Conservation (phyloP, 2,329 filamentous ascomycete species). For the Anthostomella pinea region DNA sequence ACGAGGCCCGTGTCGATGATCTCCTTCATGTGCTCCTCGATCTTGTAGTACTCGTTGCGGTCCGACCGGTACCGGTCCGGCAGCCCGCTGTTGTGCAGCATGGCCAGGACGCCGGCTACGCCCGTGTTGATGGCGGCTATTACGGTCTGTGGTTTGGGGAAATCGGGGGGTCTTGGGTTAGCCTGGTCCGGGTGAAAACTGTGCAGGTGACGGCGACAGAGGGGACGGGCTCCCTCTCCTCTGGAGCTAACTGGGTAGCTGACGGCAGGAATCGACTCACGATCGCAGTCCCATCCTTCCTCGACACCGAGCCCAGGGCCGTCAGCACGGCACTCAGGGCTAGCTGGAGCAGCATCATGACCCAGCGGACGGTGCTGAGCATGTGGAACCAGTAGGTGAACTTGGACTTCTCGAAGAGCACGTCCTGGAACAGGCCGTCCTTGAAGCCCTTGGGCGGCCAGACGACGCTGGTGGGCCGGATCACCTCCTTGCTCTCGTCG, state of each 20-base stretch:
- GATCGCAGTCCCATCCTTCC: slow-evolving; percentile 38
- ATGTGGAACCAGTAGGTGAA: slow-evolving; percentile 44
- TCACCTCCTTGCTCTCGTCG: slow-evolving; percentile 40
- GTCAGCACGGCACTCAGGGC: slow-evolving; percentile 48
- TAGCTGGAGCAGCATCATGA: slow-evolving; percentile 48
- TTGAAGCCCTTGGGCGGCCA: slow-evolving; percentile 49
- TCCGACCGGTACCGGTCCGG: slow-evolving; percentile 51
- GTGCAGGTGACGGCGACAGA: too few relatives aligned
- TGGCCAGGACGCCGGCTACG: slow-evolving; percentile 47
- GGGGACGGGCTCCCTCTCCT: too few relatives aligned
- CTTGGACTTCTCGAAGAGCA: slow-evolving; percentile 43
- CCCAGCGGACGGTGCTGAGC: slow-evolving; percentile 42
- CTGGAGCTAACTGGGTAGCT: too few relatives aligned
- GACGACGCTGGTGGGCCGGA: slow-evolving; percentile 40
- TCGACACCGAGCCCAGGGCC: slow-evolving; percentile 44
- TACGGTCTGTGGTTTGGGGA: slow-evolving; percentile 31
- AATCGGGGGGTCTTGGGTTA: too few relatives aligned
- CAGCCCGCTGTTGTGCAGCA: slow-evolving; percentile 53
- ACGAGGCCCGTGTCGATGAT: slow-evolving; percentile 48
- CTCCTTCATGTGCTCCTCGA: slow-evolving; percentile 50
- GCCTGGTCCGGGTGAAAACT: too few relatives aligned
- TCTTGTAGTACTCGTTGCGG: slow-evolving; percentile 46
- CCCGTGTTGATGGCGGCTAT: slow-evolving; percentile 50
- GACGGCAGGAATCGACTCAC: slow-evolving; percentile 21
- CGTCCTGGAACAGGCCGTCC: slow-evolving; percentile 48